A percentile compares a stretch with the other conserved stretches of the same genome.
These are phyloP conservation scores for Ilyonectria robusta DNA, from an alignment of 2,329 filamentous ascomycete genomes.

Conservation along the genomic window DNA sequence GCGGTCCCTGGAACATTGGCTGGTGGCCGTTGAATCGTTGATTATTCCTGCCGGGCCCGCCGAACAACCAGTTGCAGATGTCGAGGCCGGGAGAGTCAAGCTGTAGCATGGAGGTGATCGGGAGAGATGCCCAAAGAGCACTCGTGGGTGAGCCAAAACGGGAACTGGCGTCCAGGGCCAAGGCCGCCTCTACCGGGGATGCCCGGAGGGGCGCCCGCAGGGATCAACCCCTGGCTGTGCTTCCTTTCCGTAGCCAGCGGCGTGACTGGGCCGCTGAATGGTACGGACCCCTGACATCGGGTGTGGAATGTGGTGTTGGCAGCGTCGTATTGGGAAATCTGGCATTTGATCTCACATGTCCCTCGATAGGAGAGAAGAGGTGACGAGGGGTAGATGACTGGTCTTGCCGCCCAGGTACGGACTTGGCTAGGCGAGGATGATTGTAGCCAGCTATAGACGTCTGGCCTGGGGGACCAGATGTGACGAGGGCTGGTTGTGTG, in stretches of 20 bases:
- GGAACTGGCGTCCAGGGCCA: conserved; percentile 35
- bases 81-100: conserved; percentile 22
- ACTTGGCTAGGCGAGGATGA: background rate
- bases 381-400: conserved; percentile 5
- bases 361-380: conserved; percentile 16
- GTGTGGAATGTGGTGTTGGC: conserved; percentile 25
- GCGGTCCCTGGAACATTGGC: background rate
- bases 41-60: conserved; percentile 24
- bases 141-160: conserved; percentile 32
- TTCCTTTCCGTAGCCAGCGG: conserved; percentile 20
- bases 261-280: conserved; percentile 29
- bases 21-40: conserved; percentile 3
- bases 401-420: background rate
- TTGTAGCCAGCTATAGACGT: background rate
- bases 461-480: conserved; percentile 1
- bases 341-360: conserved; percentile 41
- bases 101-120: conserved; percentile 28
- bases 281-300: conserved; percentile 28
- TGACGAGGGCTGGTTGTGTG: conserved; percentile 13
- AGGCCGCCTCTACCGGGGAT: conserved; percentile 16
- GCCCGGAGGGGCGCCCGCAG: conserved; percentile 14
- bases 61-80: conserved; percentile 20
- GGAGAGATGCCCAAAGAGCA: conserved; percentile 40
- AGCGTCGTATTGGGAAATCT: conserved; percentile 45
- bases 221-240: conserved; percentile 32